Evolutionary conservation across 106 monocot genomes (phyloP).

Genomic region (Narthecium ossifragum): DNA sequence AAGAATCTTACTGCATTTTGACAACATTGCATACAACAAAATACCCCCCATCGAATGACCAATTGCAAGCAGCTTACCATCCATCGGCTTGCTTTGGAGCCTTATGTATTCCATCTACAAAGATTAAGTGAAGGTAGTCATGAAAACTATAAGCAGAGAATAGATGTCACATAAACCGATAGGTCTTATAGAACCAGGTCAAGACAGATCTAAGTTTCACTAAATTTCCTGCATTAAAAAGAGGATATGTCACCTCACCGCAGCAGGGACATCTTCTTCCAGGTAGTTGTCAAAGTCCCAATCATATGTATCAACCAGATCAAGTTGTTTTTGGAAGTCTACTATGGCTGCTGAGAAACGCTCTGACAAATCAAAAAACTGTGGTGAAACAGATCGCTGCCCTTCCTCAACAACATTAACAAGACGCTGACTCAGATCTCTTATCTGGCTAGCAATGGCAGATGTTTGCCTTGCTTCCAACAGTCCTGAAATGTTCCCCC

Average conservation of each 20-base stretch:
- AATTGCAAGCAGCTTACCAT: constrained; percentile 84
- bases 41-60: constrained; percentile 99
- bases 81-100: constrained; percentile 44
- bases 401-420: constrained; percentile 75
- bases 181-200: no score
- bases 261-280: constrained; percentile 95
- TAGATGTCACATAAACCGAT: no score
- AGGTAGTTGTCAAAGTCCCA: constrained; percentile 98
- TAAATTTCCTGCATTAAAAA: no score
- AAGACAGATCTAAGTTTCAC: no score
- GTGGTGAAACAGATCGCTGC: constrained; percentile 83
- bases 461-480: constrained; percentile 76
- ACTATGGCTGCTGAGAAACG: constrained; percentile 72
- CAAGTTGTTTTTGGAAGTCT: constrained; percentile 89
- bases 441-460: constrained; percentile 61
- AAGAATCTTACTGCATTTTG: constrained; percentile 56
- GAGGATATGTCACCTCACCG: constrained; percentile 58
- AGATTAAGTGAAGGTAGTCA: constrained; percentile 9
- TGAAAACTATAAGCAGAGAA: no score
- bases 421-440: constrained; percentile 70
- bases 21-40: constrained; percentile 83
- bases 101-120: constrained; percentile 91
- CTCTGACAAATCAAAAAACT: constrained; percentile 75
- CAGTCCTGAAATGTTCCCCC: constrained; percentile 55
- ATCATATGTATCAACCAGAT: constrained; percentile 73